Percentiles rank a stretch among this genome's conserved stretches.
These are phyloP conservation scores for Tetrapisispora pingtungensis DNA, from an alignment of 805 yeast genomes.

Conservation along the genomic window DNA sequence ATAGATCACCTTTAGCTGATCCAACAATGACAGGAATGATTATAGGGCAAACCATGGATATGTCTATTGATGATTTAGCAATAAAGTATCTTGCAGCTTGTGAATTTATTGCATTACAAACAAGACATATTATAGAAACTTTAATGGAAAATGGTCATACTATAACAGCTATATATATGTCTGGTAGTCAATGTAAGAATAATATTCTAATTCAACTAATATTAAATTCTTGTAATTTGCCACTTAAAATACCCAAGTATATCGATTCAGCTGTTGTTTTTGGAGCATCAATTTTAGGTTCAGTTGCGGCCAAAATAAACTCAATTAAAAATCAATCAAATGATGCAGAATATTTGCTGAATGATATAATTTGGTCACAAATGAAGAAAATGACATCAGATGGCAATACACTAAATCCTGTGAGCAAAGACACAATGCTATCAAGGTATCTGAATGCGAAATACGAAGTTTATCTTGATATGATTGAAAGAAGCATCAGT, in stretches of 20 bases:
- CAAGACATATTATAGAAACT: constrained; percentile 84
- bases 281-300: constrained; percentile 92
- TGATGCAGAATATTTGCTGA: neutral
- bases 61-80: constrained; percentile 75
- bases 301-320: constrained; percentile 59
- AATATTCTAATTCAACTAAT: constrained; percentile 77
- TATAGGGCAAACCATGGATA: constrained; percentile 88
- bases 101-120: constrained; percentile 95
- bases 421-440: constrained; percentile 48
- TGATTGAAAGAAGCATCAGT: constrained; percentile 68
- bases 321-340: neutral
- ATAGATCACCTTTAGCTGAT: constrained; percentile 96
- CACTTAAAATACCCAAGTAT: constrained; percentile 85
- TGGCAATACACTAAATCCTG: constrained; percentile 71
- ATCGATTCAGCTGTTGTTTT: constrained; percentile 96
- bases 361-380: constrained; percentile 60
- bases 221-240: constrained; percentile 88
- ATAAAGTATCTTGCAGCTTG: constrained; percentile 84
- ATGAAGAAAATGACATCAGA: constrained; percentile 80
- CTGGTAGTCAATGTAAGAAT: constrained; percentile 96
- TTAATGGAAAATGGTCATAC: constrained; percentile 75
- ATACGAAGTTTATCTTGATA: constrained; percentile 79
- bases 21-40: constrained; percentile 86
- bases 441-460: constrained; percentile 64
- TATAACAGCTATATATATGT: constrained; percentile 69